Conservation (phyloP, 2,329 filamentous ascomycete species). For the Fusarium staphyleae region DNA sequence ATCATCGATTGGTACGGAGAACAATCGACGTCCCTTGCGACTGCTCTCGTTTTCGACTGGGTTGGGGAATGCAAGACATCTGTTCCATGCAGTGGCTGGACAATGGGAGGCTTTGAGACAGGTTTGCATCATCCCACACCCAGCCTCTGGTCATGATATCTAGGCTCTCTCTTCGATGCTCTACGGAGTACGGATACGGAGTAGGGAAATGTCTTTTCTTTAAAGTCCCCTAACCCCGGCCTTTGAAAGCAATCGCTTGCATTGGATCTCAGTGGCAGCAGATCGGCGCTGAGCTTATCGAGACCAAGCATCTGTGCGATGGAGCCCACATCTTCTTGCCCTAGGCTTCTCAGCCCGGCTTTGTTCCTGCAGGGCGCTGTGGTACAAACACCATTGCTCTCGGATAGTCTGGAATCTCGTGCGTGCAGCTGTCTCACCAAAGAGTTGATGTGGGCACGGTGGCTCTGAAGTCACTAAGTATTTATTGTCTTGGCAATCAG, state of each 20-base stretch:
- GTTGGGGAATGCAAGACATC: constrained; percentile 15
- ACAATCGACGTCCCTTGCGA: background rate
- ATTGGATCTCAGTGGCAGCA: constrained; percentile 22
- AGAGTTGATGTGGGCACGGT: background rate
- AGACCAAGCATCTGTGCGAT: constrained; percentile 3
- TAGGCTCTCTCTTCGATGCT: too few relatives aligned
- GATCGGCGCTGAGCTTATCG: constrained; percentile 29
- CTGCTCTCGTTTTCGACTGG: background rate
- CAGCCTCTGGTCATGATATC: constrained; percentile 8
- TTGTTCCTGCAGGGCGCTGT: constrained; percentile 5
- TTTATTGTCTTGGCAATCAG: constrained; percentile 6
- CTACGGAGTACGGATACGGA: too few relatives aligned
- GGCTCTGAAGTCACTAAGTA: constrained; percentile 1
- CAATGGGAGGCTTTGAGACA: too few relatives aligned
- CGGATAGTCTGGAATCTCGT: background rate
- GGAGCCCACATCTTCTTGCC: background rate
- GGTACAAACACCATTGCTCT: background rate
- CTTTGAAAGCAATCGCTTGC: constrained; percentile 25
- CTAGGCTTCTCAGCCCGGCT: background rate
- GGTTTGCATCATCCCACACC: background rate
- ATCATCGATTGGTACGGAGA: too few relatives aligned
- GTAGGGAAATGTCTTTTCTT: background rate
- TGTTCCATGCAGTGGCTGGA: constrained; percentile 20
- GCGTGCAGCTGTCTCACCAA: constrained; percentile 1
- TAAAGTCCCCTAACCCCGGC: constrained; percentile 1